Evolutionary conservation across 371 early-diverging fungal genomes (phyloP).

Genomic region (Zopfochytrium polystomum): DNA sequence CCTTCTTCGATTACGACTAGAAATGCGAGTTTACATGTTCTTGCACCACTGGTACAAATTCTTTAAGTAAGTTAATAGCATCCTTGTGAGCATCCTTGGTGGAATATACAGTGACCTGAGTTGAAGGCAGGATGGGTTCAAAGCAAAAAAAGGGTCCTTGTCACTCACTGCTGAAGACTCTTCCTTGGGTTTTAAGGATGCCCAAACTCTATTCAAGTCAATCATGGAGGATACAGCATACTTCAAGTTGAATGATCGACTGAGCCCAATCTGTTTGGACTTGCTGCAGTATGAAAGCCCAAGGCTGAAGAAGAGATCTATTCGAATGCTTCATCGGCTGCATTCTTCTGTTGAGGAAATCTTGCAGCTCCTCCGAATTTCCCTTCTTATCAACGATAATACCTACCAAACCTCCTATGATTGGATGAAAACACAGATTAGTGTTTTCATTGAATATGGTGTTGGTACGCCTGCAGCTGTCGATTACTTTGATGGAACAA

Average conservation of each 20-base stretch:
- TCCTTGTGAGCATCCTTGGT: background rate
- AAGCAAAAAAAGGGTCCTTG: background rate
- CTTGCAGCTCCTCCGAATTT: conserved; percentile 18
- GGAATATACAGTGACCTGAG: background rate
- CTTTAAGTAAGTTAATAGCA: conserved; percentile 5
- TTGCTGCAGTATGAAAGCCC: conserved; percentile 52
- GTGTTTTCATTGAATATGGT: conserved; percentile 27
- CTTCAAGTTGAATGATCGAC: conserved; percentile 29
- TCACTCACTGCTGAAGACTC: conserved; percentile 2
- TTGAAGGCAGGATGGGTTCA: background rate
- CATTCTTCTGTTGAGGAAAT: conserved; percentile 46
- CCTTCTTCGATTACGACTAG: conserved; percentile 46
- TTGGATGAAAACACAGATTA: conserved; percentile 41
- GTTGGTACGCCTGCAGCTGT: conserved; percentile 20
- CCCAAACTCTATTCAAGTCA: conserved; percentile 4
- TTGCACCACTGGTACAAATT: conserved; percentile 20
- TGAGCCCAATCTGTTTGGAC: conserved; percentile 53
- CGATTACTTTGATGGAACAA: background rate
- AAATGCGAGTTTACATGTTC: conserved; percentile 40
- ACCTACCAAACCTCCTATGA: conserved; percentile 41
- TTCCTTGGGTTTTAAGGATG: conserved; percentile 7
- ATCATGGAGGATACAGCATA: conserved; percentile 25
- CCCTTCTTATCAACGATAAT: conserved; percentile 43
- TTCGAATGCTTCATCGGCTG: conserved; percentile 54
- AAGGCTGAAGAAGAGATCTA: conserved; percentile 43